Evolutionary conservation across 2,329 filamentous ascomycete genomes (phyloP), one percentile per base, ranked within the genome.

Genomic region (Alternaria rosae): DNA sequence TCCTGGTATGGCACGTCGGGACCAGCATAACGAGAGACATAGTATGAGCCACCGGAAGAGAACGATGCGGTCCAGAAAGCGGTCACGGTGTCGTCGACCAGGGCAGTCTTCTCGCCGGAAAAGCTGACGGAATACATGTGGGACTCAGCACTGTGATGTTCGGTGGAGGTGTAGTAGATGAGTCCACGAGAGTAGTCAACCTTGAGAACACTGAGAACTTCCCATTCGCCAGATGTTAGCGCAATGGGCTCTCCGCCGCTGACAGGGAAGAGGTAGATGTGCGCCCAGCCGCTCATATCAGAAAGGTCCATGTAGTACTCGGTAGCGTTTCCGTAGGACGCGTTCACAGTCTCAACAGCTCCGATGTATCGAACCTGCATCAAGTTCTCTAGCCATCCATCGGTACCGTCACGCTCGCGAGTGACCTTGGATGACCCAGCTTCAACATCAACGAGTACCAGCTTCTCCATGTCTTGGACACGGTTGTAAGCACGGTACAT

Each of bases 1-100:
- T 90, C 87, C 70, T 91, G 88, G 77, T 90, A 91, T 0, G 89
- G 89, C 0, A 92, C 86, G 57, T 91, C 86, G 0, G 89, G 89
- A 0, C 89, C 89, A 17, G 80, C 78, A 73, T 92, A 92, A 54
- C 81, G 85, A 3, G 91, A 84, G 43, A 91, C 85, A 70, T 91
- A 91, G 80, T 88, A 92, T 3, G 85, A 85, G 0, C 85, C 87
- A 2, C 78, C 81, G 2, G 86, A 82, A 0, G 89, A 91, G 78
- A 91, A 91, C 1, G 88, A 89, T 0, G 89, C 89, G 6, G 82
- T 83, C 85, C 87, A 92, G 69, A 84, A 85, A 0, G 84, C 89
- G 0, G 87, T 78, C 0, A 85, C 80, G 0, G 79, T 82, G 56
- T 89, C 86, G 55, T 91, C 86, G 5, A 91, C 89, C 0, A 91